Evolutionary conservation across 352 stramenopile species (phyloP).

Genomic region (Phytophthora sp.): DNA sequence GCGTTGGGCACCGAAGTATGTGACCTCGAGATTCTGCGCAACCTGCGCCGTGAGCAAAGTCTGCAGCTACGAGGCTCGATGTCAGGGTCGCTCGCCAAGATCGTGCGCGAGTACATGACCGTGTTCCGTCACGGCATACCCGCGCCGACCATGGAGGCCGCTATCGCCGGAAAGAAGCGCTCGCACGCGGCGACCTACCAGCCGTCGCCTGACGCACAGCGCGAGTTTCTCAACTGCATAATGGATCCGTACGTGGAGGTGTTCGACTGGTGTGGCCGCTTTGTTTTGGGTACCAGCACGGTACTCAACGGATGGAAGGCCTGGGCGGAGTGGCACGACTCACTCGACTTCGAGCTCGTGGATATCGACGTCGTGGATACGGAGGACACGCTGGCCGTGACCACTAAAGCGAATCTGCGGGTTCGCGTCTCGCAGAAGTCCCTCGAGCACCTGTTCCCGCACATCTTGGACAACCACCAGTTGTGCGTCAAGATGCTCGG

Average conservation of each 20-base stretch:
- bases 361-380: constrained; percentile 45
- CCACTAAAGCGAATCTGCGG: constrained; percentile 40
- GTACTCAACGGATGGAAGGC: constrained; percentile 50
- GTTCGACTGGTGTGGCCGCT: constrained; percentile 51
- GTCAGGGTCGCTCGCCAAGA: constrained; percentile 46
- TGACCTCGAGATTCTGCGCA: constrained; percentile 51
- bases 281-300: constrained; percentile 35
- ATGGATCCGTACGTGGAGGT: constrained; percentile 52
- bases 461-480: constrained; percentile 30
- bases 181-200: constrained; percentile 19
- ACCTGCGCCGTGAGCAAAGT: constrained; percentile 48
- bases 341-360: constrained; percentile 44
- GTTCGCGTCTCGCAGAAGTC: constrained; percentile 47
- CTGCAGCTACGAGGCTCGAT: constrained; percentile 38
- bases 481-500: constrained; percentile 40
- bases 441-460: constrained; percentile 50
- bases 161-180: constrained; percentile 35
- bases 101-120: constrained; percentile 56
- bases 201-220: constrained; percentile 38
- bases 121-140: constrained; percentile 60
- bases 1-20: constrained; percentile 48
- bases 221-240: constrained; percentile 49
- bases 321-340: constrained; percentile 48
- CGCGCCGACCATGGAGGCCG: constrained; percentile 16
- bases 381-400: constrained; percentile 43